Evolutionary conservation across 2,329 filamentous ascomycete genomes (phyloP), one percentile per base, ranked within the genome.

Genomic region (Alternaria alternata): DNA sequence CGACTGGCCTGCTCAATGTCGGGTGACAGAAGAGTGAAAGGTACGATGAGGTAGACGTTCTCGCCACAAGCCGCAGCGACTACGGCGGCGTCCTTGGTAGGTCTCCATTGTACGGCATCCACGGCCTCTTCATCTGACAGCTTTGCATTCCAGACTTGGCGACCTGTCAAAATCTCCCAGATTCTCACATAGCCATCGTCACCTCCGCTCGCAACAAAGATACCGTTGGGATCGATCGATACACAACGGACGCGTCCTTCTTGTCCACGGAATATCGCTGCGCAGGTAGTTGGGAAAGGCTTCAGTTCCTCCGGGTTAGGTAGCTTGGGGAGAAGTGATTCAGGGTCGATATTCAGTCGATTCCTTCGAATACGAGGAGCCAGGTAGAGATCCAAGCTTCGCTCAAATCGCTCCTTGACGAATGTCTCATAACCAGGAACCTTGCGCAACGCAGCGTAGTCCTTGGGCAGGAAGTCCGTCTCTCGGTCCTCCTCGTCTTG

Each of bases 271-370:
- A 95, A 98, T 12, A 96, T 86, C 6, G 93, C 92, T 44, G 94
- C 91, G 70, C 92, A 94, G 8, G 92, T 88, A 0, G 94, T 97
- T 14, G 95, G 95, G 84, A 98, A 99, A 2, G 95, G 95, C 73
- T 93, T 93, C 58, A 99, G 85, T 73, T 99, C 94, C 71, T 97
- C 92, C 0, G 95, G 94, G 61, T 91, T 92, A 7, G 96, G 95
- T 7, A 99, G 85, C 78, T 97, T 97, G 12, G 95, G 94, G 36
- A 99, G 86, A 51, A 99, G 84, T 38, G 93, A 96, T 78, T 91
- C 91, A 3, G 95, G 95, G 72, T 99, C 95, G 74, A 99, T 98
- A 80, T 98, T 97, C 73, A 99, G 87, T 79, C 94, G 91, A 82
- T 94, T 97, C 78, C 96, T 91, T 61, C 94, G 89, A 57, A 99